Evolutionary conservation across 345 rosid genomes (phyloP), one percentile per base, ranked within the genome.

Genomic region (Lagerstroemia speciosa): DNA sequence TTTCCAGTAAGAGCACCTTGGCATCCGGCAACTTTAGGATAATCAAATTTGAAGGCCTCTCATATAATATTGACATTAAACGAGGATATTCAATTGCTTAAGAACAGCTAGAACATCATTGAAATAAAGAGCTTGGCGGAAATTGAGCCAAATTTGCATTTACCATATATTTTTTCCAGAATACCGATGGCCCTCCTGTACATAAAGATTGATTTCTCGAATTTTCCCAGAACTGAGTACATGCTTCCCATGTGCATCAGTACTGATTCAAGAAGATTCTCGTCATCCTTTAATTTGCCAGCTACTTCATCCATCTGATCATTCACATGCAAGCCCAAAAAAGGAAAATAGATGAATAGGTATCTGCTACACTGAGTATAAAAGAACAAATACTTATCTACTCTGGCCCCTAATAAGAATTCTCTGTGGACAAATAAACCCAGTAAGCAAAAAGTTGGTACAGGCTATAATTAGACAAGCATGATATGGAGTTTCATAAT

Each of bases 171-270:
- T 20, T 67, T 75, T 80, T 85, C 96, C 29, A 83, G 68, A 74
- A 85, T 74, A 55, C 69, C 67, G 65, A 81, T 77, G 75, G 75
- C 93, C 72, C 92, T 83, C 64, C 73, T 77, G 76, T 93, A 77
- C 52, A 70, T 52, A 32, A 74, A 78, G 75, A 82, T 33, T 67
- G 98, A 92, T 50, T 86, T 80, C 76, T 85, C 88, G n/a, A 76
- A 80, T 74, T 77, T 85, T 64, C 87, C 92, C 79, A 90, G 60
- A 33, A 81, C 72, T 50, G 92, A 83, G 83, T 86, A 84, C 90
- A 93, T 87, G 73, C 93, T 85, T 61, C 89, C 97, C 85, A 83
- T 81, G 75, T 93, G 98, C 76, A 81, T 71, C 64, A 90, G 79
- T 62, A 93, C 75, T 69, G 89, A 83, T 78, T 85, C 97, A 76